Conservation (phyloP, 2,329 filamentous ascomycete genomes). For the Penicillium hesseltinei region DNA sequence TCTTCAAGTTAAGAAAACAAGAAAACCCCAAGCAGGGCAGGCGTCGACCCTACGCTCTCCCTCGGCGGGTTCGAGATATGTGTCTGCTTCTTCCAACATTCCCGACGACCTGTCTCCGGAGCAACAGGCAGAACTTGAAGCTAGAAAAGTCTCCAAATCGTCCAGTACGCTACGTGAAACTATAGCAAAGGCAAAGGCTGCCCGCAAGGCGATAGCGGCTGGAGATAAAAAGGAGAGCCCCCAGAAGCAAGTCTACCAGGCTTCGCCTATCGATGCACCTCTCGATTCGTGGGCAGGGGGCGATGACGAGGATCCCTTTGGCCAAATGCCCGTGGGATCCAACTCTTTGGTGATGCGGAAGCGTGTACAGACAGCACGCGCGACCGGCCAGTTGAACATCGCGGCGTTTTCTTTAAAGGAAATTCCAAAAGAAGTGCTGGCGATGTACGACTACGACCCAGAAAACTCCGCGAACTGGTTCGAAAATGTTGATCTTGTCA, state of each 20-base stretch:
- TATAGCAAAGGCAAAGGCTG: constrained; percentile 88
- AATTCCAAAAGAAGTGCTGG: constrained; percentile 78
- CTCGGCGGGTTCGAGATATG: constrained; percentile 32
- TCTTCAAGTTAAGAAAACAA: constrained; percentile 41
- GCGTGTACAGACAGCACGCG: constrained; percentile 69
- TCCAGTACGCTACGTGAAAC: constrained; percentile 82
- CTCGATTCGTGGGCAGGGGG: constrained; percentile 50
- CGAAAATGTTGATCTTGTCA: constrained; percentile 82
- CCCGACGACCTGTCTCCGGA: constrained; percentile 32
- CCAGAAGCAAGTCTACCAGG: constrained; percentile 9
- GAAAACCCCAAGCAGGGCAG: constrained; percentile 34
- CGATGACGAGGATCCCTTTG: constrained; percentile 49
- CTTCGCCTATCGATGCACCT: constrained; percentile 18
- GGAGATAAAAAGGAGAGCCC: constrained; percentile 22
- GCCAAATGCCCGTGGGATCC: constrained; percentile 59
- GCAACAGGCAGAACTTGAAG: constrained; percentile 32
- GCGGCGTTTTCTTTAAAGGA: constrained; percentile 75
- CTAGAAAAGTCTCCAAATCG: constrained; percentile 59
- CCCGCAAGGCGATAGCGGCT: constrained; percentile 57
- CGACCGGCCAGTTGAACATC: constrained; percentile 81
- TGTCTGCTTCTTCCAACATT: constrained; percentile 30
- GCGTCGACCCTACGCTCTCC: constrained; percentile 32
- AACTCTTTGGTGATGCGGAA: constrained; percentile 68
- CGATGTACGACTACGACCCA: constrained; percentile 82
- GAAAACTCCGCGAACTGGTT: constrained; percentile 73